Base-by-base conservation (phyloP, 2,329 filamentous ascomycete species). In the Mycocentrospora acerina region DNA sequence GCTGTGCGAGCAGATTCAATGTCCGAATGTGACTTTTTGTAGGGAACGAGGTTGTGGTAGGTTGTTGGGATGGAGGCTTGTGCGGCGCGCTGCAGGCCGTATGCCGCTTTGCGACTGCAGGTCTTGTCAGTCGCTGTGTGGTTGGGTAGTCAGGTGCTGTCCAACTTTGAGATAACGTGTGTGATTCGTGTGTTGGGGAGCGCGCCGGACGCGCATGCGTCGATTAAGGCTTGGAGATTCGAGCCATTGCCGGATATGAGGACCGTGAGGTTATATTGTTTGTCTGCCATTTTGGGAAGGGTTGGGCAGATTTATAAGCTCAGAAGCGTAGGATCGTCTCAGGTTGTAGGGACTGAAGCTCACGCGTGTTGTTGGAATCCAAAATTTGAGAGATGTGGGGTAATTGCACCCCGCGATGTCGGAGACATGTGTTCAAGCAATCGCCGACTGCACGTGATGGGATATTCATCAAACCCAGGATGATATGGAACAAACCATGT, bases 41-140 rank as follows among this genome's bases (percentile, higher is more conserved):
- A 84, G 24, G 79, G 77, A 39, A 90, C 75, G 27, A 93, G 79
- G 67, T 91, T 91, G 75, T 91, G 89, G 72, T 91, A 91, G 37
- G 80, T 79, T 38, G 81, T 87, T 0, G 86, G 83, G 40, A 94
- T 90, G 24, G 53, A 56, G 36, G 80, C 81, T 29, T 73, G 68
- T 35, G 70, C 55, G 7, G 84, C 84, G 40, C 83, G 78, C 44
- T 77, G 72, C 44, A 86, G 75, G 28, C 83, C 84, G 53, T 78
- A 82, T 18, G 81, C 84, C 42, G 76, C 72, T 62, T 81, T 81
- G 56, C 63, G 62, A 31, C 63, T 67, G 42, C 6, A 3, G 7
- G 22, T 4, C 13, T 13, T 15, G 19, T 24, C 9, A 13, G 13
- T 35, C 4, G 25, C 26, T 10, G 27, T n/a, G 7, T 12, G 10